Evolutionary conservation across 371 early-diverging fungal species (phyloP), one percentile per base, ranked within the genome.

Genomic region (Apophysomyces elegans): DNA sequence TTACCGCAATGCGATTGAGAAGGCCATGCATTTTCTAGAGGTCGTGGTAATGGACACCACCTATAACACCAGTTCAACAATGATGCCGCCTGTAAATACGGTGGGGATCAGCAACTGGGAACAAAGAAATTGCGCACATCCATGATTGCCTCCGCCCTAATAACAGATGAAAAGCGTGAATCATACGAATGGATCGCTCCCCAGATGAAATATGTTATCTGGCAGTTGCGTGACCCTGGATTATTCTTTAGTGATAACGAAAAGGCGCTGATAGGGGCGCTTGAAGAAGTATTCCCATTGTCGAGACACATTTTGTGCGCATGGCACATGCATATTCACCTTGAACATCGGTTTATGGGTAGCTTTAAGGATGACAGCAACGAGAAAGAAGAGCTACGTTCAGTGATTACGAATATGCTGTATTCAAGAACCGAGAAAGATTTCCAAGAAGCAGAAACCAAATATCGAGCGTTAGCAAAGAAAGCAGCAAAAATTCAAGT

Each of bases 41-140:
- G 54, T 58, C 2, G 39, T 62, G 66, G 63, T 86, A 26, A 62
- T 83, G 38, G 59, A 72, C 18, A 76, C 86, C 41, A 86, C 84
- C 9, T 74, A 81, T 47, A 66, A 72, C 12, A 65, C 71, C 7
- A 78, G 72, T 21, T 54, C 62, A 16, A 86, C 82, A 67, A 81
- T 83, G 63, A 84, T 89, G 86, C 84, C 74, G 0, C 69, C 84
- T 11, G 68, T 81, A 18, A 62, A 62, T 38, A 26, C 50, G 12
- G 26, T 62, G 12, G 54, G 46, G 3, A 36, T 62, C 62, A 62
- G 62, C 50, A 62, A 62, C 14, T 62, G 9, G 50, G 62, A 5
- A 5, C 62, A 12, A 62, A 18, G 32, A 1, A 7, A 0, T 14
- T 62, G 50, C 62, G 50, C 12, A 62, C 16, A 1, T 36, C 4